Evolutionary conservation across 306 rosid species (phyloP), one percentile per base, ranked within the genome.

Genomic region (Cicer yamashitae): DNA sequence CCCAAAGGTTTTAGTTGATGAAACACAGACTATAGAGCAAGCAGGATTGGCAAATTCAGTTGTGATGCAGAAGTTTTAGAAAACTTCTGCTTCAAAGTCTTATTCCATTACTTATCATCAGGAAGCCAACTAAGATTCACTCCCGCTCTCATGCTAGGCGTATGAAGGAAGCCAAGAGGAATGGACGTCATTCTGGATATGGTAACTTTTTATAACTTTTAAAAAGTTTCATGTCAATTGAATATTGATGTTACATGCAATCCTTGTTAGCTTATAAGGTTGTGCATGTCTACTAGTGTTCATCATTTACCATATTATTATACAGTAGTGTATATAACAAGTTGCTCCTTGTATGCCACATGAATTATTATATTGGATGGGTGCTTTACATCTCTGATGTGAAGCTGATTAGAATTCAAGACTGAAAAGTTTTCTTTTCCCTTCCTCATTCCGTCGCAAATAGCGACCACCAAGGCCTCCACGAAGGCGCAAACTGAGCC

Each of bases 41-140:
- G 93, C 96, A 34, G 96, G 96, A 71, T 90, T 94, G 34, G 93
- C 97, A 84, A 92, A 88, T 84, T 91, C 99, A 12, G 99, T 92
- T 43, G 96, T 94, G 68, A 88, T 94, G 50, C 99, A 94, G 89
- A 94, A 94, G 79, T 89, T 92, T 79, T 94, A 86, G 85, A 72
- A 7, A 51, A 14, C 64, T 30, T 70, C 18, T 76, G 51, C 71
- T 41, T 47, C 60, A 39, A 56, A 77, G 38, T 39, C 60, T 54
- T 78, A 22, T 14, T 37, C 57, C 62, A 52, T 77, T 53, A 22
- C 76, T 62, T 47, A 51, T 72, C 62, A 91, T 94, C 84, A 83
- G 97, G 88, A 91, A 91, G 84, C 98, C 96, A 43, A 94, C 97
- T 15, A 94, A 94, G 86, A 94, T 94, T 50, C 98, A 94, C 81